Percentiles rank a stretch among this genome's conserved stretches.
These are phyloP conservation scores for Zopfochytrium polystomum DNA, from an alignment of 371 early-diverging fungal species.

Conservation along the genomic window DNA sequence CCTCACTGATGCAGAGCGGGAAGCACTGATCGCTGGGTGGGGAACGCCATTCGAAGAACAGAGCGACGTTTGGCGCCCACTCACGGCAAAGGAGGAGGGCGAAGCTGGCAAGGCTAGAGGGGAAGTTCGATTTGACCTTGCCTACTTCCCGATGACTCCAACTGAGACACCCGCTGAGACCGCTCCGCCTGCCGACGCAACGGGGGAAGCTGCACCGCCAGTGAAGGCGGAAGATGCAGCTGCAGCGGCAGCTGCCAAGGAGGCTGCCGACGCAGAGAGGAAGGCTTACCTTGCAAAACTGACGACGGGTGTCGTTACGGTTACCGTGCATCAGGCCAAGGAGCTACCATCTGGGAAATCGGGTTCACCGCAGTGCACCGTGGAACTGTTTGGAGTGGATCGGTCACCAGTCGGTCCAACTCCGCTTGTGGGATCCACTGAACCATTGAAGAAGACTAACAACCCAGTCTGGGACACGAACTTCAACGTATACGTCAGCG, in stretches of 20 bases:
- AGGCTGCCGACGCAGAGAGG: conserved; percentile 25
- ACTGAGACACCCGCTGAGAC: neutral
- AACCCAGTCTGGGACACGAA: conserved; percentile 43
- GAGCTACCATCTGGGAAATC: conserved; percentile 38
- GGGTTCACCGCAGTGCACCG: neutral
- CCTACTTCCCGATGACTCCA: conserved; percentile 37
- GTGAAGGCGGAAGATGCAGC: neutral
- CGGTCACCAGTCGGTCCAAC: conserved; percentile 1
- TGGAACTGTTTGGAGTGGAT: neutral
- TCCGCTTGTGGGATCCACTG: conserved; percentile 21
- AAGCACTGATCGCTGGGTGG: conserved; percentile 40
- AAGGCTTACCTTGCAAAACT: too few relatives aligned
- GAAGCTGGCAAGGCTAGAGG: conserved; percentile 22
- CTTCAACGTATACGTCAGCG: conserved; percentile 19
- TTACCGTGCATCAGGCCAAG: conserved; percentile 71
- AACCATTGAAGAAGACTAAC: conserved; percentile 31
- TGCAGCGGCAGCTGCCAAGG: neutral
- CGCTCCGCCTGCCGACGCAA: neutral
- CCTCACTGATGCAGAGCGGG: conserved; percentile 30
- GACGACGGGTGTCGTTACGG: conserved; percentile 77
- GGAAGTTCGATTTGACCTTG: conserved; percentile 38
- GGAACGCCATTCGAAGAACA: conserved; percentile 39
- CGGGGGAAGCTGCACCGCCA: neutral
- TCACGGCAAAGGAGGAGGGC: conserved; percentile 10
- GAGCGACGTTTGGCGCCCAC: conserved; percentile 36